Evolutionary conservation across 2,329 filamentous ascomycete genomes (phyloP).

Genomic region (Sporothrix phasma): DNA sequence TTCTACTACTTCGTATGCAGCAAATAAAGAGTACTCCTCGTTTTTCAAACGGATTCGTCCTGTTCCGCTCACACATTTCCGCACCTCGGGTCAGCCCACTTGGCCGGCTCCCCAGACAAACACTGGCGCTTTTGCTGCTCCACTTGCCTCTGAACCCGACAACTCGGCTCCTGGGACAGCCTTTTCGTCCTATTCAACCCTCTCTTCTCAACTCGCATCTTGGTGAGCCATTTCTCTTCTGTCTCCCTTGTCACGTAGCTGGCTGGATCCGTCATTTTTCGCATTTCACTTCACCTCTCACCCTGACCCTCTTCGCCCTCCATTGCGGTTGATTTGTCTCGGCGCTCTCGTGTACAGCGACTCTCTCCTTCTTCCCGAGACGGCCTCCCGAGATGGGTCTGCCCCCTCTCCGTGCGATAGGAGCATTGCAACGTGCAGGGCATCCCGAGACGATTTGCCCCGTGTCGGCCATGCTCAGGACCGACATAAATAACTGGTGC

Average conservation of each 20-base stretch:
- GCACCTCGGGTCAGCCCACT: neutral
- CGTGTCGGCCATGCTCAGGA: neutral
- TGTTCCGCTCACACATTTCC: neutral
- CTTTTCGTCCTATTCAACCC: too few relatives aligned
- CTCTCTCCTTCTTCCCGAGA: neutral
- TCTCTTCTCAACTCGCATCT: neutral
- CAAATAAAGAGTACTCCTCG: too few relatives aligned
- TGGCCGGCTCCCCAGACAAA: neutral
- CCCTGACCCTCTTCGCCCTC: neutral
- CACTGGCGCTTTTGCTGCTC: neutral
- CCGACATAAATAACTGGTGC: too few relatives aligned
- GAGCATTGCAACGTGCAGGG: neutral
- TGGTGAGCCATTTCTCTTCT: neutral
- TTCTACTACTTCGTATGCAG: too few relatives aligned
- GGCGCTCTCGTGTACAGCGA: neutral
- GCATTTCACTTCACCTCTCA: neutral
- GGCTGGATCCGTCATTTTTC: neutral
- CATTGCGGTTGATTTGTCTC: too few relatives aligned
- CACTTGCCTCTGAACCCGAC: neutral
- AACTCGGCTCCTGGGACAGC: slow-evolving; percentile 8
- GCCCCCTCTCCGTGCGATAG: neutral
- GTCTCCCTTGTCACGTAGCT: neutral
- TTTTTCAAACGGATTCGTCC: too few relatives aligned
- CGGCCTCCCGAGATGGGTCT: too few relatives aligned
- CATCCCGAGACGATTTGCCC: neutral